These are phyloP conservation scores for Russula earlei DNA, from an alignment of 768 basidiomycete genomes.

Conservation along the genomic window DNA sequence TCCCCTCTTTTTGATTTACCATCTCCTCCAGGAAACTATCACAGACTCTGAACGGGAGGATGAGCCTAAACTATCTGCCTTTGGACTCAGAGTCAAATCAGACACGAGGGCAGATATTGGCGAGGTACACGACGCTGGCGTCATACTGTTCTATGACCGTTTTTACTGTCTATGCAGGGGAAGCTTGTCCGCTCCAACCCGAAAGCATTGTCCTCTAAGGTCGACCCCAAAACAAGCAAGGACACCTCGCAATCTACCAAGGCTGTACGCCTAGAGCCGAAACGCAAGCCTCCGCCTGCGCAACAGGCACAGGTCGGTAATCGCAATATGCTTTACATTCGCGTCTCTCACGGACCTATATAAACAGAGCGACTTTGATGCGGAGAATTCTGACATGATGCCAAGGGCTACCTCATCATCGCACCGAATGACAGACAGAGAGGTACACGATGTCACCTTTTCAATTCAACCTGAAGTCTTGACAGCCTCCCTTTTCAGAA, in stretches of 20 bases:
- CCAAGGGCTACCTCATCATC: conserved; percentile 4
- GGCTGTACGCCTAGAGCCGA: background rate
- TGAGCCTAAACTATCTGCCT: background rate
- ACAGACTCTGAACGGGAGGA: conserved; percentile 11
- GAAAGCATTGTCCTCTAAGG: background rate
- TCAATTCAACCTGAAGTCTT: background rate
- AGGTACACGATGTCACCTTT: background rate
- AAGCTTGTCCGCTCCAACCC: background rate
- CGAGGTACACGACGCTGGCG: background rate
- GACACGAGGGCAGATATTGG: background rate
- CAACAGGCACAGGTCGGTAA: background rate
- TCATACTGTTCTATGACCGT: background rate
- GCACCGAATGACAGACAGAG: background rate
- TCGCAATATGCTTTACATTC: background rate
- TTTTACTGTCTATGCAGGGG: background rate
- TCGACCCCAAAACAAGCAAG: background rate
- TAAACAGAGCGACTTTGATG: conserved; percentile 3
- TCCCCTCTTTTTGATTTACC: background rate
- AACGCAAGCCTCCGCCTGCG: conserved; percentile 2
- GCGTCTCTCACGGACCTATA: background rate
- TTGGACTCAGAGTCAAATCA: background rate
- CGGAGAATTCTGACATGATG: background rate
- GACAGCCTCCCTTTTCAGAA: conserved; percentile 20
- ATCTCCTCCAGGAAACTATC: conserved; percentile 9
- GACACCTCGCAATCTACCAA: background rate